Evolutionary conservation across 345 rosid genomes (phyloP), one percentile per base, ranked within the genome.

Genomic region (Eucalyptus rudis): DNA sequence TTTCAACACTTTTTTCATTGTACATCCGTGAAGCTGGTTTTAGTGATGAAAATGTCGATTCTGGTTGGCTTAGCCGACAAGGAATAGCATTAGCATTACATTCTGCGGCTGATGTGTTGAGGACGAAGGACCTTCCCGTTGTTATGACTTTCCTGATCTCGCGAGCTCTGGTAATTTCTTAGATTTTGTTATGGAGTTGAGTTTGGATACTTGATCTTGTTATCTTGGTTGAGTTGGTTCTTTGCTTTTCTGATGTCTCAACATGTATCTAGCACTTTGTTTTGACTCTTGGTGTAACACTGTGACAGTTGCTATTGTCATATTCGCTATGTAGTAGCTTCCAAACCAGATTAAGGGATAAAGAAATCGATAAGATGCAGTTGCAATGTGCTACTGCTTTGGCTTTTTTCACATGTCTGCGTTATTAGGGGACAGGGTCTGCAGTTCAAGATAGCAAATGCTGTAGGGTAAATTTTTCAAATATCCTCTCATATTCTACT

Each of bases 71-170:
- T 90, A 95, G 99, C 54, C 93, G 98, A 92, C 99, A 98, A 94
- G 99, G 99, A 89, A 93, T 95, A 86, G 98, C 99, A 89, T 90
- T 98, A 92, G 97, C 99, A 88, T 94, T 98, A 89, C 95, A 93
- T 94, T 95, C 98, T 90, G 94, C 95, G 14, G 99, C 99, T 56
- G 99, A 98, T 92, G 97, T 97, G 87, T 90, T 98, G 90, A 94
- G 98, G 92, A 94, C 98, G 44, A 98, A 97, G 89, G 99, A 98
- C 89, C 99, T 98, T 90, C 99, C 99, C 89, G 96, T 96, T 90
- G 97, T 98, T 88, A 95, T 98, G 98, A 97, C 99, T 66, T 98
- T 98, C 90, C 93, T 98, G 89, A 97, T 97, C 92, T 98, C 99
- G 50, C 96, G 99, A 64, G 99, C 99, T 71, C 91, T 98, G 95